Evolutionary conservation across 139 green algal genomes (phyloP).

Genomic region (Chlorella sp.): DNA sequence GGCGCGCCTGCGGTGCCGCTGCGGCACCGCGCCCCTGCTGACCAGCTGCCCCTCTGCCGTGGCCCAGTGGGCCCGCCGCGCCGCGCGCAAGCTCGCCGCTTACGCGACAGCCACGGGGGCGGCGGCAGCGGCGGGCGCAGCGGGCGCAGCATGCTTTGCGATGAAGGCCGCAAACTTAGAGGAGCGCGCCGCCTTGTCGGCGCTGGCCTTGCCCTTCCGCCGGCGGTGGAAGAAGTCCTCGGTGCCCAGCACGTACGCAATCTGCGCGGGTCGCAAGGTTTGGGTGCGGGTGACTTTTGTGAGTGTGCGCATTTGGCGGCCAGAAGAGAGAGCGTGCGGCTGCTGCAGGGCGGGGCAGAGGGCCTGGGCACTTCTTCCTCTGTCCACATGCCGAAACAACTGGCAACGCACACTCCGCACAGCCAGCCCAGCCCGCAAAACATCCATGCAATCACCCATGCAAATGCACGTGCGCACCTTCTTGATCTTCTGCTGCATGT

Average conservation of each 20-base stretch:
- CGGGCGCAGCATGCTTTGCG: too few relatives aligned
- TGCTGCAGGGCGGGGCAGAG: too few relatives aligned
- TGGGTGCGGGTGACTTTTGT: neutral
- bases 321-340: too few relatives aligned
- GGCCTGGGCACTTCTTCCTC: too few relatives aligned
- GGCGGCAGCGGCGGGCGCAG: neutral
- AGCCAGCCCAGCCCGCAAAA: neutral
- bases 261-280: slow-evolving; percentile 31
- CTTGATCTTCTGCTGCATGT: slow-evolving; percentile 29
- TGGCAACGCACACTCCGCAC: neutral
- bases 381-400: neutral
- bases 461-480: slow-evolving; percentile 4
- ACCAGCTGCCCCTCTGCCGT: too few relatives aligned
- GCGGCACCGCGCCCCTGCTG: too few relatives aligned
- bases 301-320: neutral
- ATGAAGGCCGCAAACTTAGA: neutral
- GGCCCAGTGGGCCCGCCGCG: too few relatives aligned
- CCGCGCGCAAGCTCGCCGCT: too few relatives aligned
- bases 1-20: too few relatives aligned
- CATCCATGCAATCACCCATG: neutral
- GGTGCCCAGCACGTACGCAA: slow-evolving; percentile 96
- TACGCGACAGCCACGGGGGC: too few relatives aligned
- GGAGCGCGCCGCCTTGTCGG: slow-evolving; percentile 1
- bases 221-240: slow-evolving; percentile 85
- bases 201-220: neutral